Evolutionary conservation across 495 filamentous ascomycete species (phyloP), one percentile per base, ranked within the genome.

Genomic region (Xylaria longipes): DNA sequence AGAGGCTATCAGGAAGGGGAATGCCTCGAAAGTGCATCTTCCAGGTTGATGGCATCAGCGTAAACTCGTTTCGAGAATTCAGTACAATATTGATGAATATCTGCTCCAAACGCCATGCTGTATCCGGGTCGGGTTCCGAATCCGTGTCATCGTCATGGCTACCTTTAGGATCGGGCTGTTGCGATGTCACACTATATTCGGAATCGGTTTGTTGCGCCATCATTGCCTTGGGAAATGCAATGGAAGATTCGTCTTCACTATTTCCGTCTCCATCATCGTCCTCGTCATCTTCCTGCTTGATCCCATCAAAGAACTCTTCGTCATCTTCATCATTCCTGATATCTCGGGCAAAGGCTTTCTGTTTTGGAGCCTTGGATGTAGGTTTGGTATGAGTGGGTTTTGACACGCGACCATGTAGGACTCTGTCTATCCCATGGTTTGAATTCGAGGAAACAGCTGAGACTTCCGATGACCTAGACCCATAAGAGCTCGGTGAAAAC

Each of bases 11-110:
- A 1, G 77, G 77, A 25, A 79, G 61, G 39, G 77, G 77, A 56
- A 79, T 71, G 14, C 77, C 77, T 37, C 72, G 72, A 25, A 79
- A 77, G 68, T 79, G 75, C 75, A 77, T 76, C 60, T 46, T 73
- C 77, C 77, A 79, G 27, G 73, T 76, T 5, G 72, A 71, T 43
- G 77, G 77, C 77, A 79, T 77, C 52, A 77, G 56, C 3, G 77
- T 66, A 22, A 73, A 79, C 68, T 74, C 70, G 29, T 79, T 68
- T 25, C 75, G 73, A 20, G 65, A 72, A n/a, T 71, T 75, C 11
- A 79, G 48, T 25, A 79, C 65, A 12, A 72, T 60, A 65, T 77
- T 76, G 29, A 79, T 66, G 27, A 57, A 75, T 45, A 73, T 62
- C 48, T 79, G 75, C 61, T 79, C 77, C 33, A 52, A 50, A 46